Percentiles rank a stretch among this genome's conserved stretches.
phyloP scores from a whole-genome alignment of 306 rosid species.

The Benincasa hispida region DNA sequence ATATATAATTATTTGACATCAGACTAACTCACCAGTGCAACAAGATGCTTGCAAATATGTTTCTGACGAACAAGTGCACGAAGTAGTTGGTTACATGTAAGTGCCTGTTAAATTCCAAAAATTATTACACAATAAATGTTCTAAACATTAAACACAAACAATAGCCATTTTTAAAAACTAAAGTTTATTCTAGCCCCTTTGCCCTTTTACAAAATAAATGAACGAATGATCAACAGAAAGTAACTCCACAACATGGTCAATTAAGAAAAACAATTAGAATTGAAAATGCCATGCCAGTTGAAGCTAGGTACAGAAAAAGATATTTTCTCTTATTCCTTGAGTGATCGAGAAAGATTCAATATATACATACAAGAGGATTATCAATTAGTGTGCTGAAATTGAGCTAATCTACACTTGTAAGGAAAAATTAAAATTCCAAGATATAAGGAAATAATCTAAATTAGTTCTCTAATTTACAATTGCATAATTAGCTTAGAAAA shows the following conservation, averaged over 20 bases:
- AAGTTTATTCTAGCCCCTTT: not conserved
- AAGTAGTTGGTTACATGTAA: slow-evolving; percentile 72
- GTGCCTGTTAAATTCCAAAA: slow-evolving; percentile 38
- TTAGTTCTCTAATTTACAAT: too few species aligned
- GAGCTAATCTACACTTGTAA: too few species aligned
- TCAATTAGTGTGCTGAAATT: too few species aligned
- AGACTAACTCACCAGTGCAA: slow-evolving; percentile 57
- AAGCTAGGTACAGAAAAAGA: too few species aligned
- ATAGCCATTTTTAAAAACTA: not conserved
- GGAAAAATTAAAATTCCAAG: too few species aligned
- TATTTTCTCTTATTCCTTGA: too few species aligned
- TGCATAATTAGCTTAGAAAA: too few species aligned
- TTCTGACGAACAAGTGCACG: slow-evolving; percentile 77
- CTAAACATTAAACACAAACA: not conserved
- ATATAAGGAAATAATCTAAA: too few species aligned
- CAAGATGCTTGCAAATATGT: slow-evolving; percentile 72
- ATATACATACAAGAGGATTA: too few species aligned
- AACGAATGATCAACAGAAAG: not conserved
- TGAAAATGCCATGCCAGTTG: not conserved
- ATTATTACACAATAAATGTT: not conserved
- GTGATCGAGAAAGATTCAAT: too few species aligned
- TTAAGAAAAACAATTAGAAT: not conserved
- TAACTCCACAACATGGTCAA: not conserved
- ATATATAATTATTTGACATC: not conserved
- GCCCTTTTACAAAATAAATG: not conserved